Conservation (phyloP, 1,284 basidiomycete genomes). For the Rhizopogon parksii region DNA sequence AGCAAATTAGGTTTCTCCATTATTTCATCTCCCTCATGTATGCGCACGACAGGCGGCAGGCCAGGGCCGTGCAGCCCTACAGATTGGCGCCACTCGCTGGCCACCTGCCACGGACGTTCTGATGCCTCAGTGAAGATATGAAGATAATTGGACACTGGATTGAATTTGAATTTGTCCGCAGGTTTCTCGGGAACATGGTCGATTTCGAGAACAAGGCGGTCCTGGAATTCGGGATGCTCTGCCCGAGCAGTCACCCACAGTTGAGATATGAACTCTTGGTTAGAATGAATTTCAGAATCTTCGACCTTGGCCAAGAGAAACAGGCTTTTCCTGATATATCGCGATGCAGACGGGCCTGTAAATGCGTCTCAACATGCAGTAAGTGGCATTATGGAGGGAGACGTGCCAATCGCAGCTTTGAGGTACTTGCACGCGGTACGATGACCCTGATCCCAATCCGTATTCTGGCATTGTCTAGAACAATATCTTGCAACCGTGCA, state of each 20-base stretch:
- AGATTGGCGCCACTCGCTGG: background rate
- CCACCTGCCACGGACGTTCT: background rate
- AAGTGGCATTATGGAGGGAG: background rate
- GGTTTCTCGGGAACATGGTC: background rate
- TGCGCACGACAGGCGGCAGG: background rate
- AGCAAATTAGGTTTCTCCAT: background rate
- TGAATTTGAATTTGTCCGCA: background rate
- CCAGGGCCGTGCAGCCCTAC: background rate
- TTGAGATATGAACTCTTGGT: slow-evolving; percentile 1
- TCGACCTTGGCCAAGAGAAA: background rate
- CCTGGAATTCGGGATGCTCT: background rate
- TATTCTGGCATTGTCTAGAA: slow-evolving; percentile 1
- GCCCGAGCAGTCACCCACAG: background rate
- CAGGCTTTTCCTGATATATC: background rate
- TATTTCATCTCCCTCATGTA: background rate
- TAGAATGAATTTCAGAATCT: background rate
- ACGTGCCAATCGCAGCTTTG: slow-evolving; percentile 1
- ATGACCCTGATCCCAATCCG: background rate
- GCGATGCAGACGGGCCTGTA: background rate
- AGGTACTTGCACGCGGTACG: slow-evolving; percentile 2
- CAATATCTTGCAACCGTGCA: slow-evolving; percentile 1
- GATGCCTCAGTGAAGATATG: slow-evolving; percentile 1
- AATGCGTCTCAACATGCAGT: background rate
- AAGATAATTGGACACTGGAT: background rate
- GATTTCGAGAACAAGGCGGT: slow-evolving; percentile 1